Evolutionary conservation across 768 basidiomycete species (phyloP).

Genomic region (Suillus americanus): DNA sequence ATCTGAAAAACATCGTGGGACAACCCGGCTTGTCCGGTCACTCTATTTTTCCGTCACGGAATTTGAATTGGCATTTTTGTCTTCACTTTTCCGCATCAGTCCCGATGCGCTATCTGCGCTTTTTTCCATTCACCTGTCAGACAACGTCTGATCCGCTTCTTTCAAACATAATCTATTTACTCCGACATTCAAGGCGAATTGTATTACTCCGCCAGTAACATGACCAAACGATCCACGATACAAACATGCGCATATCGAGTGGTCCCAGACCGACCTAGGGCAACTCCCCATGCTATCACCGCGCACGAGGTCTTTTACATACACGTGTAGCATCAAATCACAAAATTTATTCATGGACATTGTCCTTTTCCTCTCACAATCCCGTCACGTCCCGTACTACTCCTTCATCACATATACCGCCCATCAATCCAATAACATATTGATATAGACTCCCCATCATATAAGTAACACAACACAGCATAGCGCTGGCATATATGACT

Average conservation of each 20-base stretch:
- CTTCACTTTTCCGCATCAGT: not conserved
- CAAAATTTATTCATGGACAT: not conserved
- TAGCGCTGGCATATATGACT: not conserved
- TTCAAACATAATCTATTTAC: not conserved
- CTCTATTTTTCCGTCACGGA: conserved; percentile 11
- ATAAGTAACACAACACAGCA: not conserved
- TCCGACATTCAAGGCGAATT: conserved; percentile 5
- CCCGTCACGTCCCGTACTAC: not conserved
- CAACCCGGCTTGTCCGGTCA: not conserved
- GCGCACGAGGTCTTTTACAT: conserved; percentile 9
- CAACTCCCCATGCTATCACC: conserved; percentile 1
- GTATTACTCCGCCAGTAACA: not conserved
- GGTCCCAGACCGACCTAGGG: not conserved
- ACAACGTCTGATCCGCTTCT: conserved; percentile 2
- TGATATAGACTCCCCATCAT: not conserved
- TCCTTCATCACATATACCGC: not conserved
- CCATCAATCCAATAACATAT: not conserved
- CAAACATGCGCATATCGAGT: not conserved
- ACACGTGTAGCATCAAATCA: conserved; percentile 4
- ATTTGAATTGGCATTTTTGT: conserved; percentile 12
- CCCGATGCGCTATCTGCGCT: conserved; percentile 1
- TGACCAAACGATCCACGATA: not conserved
- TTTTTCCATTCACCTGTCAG: not conserved
- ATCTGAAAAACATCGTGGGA: no score
- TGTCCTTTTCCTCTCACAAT: not conserved